Evolutionary conservation across 2,329 filamentous ascomycete genomes (phyloP).

Genomic region (Trichoderma pleuroti): DNA sequence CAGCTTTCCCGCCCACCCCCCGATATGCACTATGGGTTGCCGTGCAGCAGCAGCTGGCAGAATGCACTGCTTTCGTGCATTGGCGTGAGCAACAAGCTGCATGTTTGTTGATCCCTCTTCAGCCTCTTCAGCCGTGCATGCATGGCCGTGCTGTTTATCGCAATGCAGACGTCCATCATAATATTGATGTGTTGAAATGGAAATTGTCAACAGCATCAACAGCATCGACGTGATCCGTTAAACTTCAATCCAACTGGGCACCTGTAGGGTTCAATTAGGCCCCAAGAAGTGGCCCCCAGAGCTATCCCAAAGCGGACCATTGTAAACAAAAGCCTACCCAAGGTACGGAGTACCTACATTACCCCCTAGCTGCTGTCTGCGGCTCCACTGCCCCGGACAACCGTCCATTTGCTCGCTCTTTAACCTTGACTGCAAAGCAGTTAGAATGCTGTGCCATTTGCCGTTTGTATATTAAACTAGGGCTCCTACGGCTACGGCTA

Average conservation of each 20-base stretch:
- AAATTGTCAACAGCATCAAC: background rate
- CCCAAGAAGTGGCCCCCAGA: background rate
- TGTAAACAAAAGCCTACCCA: constrained; percentile 46
- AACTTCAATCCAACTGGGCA: background rate
- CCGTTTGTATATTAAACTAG: background rate
- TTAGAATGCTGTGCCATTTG: background rate
- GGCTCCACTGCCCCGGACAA: constrained; percentile 32
- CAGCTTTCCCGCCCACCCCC: background rate
- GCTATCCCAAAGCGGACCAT: constrained; percentile 38
- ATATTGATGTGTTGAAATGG: background rate
- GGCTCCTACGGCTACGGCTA: background rate
- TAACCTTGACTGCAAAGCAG: constrained; percentile 15
- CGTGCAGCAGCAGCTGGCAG: constrained; percentile 10
- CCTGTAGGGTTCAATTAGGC: background rate
- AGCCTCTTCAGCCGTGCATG: background rate
- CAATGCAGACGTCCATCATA: background rate
- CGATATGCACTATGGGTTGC: background rate
- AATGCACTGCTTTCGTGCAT: constrained; percentile 17
- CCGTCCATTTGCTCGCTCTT: constrained; percentile 18
- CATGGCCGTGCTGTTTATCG: background rate
- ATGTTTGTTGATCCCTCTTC: constrained; percentile 8
- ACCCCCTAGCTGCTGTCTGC: constrained; percentile 33
- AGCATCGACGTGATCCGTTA: background rate
- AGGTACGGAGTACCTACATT: too few relatives aligned
- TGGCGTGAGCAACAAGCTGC: constrained; percentile 2